phyloP scores from a whole-genome alignment of 108 stramenopile genomes.

The Pseudonitzschia delicatissima region DNA sequence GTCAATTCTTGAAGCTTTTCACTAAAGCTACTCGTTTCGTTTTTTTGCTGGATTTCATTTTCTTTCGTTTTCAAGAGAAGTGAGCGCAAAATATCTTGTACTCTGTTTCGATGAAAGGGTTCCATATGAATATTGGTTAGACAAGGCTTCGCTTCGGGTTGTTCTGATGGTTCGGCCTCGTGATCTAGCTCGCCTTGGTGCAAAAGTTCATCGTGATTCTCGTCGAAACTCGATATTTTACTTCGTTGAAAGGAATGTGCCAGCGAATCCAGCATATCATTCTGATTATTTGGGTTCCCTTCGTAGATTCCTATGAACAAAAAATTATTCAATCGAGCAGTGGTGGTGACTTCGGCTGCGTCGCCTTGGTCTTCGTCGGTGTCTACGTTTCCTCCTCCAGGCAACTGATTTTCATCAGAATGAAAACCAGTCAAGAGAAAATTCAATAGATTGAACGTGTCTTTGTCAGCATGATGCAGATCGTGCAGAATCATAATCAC shows the following conservation, averaged over 20 bases:
- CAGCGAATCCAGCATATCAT: background rate
- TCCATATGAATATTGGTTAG: slow-evolving; percentile 14
- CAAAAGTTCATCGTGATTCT: background rate
- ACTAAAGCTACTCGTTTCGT: background rate
- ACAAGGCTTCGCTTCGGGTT: background rate
- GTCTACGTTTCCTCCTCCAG: background rate
- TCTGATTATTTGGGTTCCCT: background rate
- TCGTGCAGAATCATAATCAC: slow-evolving; percentile 22
- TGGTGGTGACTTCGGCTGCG: background rate
- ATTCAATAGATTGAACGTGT: slow-evolving; percentile 10
- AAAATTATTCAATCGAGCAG: slow-evolving; percentile 3
- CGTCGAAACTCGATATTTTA: background rate
- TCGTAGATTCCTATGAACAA: slow-evolving; percentile 7
- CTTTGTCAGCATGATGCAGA: slow-evolving; percentile 19
- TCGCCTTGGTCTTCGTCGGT: background rate
- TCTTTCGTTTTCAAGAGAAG: slow-evolving; percentile 1
- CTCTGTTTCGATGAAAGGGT: slow-evolving; percentile 2
- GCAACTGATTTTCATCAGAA: background rate
- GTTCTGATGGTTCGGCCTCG: background rate
- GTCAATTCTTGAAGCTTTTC: slow-evolving; percentile 6
- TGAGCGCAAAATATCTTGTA: slow-evolving; percentile 9
- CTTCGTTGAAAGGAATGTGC: background rate
- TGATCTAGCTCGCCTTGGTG: background rate
- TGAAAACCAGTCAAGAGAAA: slow-evolving; percentile 22
- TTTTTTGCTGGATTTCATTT: background rate